Conservation (phyloP, 2,329 filamentous ascomycete species). For the Magnaporthiopsis rhizophila region DNA sequence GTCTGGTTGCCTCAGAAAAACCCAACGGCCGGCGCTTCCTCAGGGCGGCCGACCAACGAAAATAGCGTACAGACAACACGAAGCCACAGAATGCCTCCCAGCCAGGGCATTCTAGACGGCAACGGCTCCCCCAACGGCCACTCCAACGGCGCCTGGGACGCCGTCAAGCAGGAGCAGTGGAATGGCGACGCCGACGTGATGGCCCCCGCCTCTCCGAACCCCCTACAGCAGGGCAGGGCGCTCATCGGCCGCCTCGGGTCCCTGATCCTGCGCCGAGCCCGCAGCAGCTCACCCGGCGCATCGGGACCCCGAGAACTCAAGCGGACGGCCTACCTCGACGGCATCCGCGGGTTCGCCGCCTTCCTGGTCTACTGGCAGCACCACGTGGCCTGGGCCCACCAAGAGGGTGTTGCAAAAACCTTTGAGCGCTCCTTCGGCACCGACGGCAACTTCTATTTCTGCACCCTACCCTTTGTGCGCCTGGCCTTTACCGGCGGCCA, state of each 20-base stretch:
- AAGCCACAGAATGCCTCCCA: slow-evolving; percentile 21
- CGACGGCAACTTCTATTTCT: slow-evolving; percentile 38
- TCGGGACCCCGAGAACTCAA: slow-evolving; percentile 21
- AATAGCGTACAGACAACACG: not conserved
- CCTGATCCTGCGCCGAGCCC: slow-evolving; percentile 1
- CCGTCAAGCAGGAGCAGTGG: slow-evolving; percentile 16
- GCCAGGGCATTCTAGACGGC: slow-evolving; percentile 23
- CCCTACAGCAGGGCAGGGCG: not conserved
- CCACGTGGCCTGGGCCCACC: slow-evolving; percentile 50
- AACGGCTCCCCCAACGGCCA: not conserved
- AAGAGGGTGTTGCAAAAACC: slow-evolving; percentile 24
- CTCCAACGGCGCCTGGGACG: slow-evolving; percentile 24
- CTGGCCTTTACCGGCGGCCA: slow-evolving; percentile 55
- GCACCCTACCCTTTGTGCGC: slow-evolving; percentile 48
- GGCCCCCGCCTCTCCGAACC: not conserved
- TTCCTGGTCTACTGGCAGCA: slow-evolving; percentile 59
- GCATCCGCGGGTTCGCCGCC: slow-evolving; percentile 58
- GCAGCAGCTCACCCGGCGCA: not conserved
- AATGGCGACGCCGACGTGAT: not conserved
- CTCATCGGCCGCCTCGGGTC: slow-evolving; percentile 5
- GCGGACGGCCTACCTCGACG: slow-evolving; percentile 55
- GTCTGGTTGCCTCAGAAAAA: not conserved
- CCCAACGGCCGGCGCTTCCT: not conserved
- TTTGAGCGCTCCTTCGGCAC: slow-evolving; percentile 49
- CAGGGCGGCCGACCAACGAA: not conserved